Base-by-base conservation (phyloP, 2,329 filamentous ascomycete species). In the Gyromitra esculenta region DNA sequence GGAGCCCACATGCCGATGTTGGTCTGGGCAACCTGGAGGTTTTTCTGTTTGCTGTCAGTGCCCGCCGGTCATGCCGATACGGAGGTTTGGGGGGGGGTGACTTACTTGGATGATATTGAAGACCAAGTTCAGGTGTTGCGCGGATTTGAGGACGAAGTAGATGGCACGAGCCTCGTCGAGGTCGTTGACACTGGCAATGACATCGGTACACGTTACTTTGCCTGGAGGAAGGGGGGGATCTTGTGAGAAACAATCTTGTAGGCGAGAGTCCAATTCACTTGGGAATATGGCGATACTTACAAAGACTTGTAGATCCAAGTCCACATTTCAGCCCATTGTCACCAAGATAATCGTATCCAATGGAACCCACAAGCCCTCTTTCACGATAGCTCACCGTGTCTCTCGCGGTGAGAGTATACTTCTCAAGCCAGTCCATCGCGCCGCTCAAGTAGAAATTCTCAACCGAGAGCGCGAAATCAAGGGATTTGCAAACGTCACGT, bases 291-390 rank as follows among this genome's bases (percentile, higher is more conserved):
- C n/a, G 35, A 13, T 4, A 39, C n/a, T 64, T 41, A 71, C 72
- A 77, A 21, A 75, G 66, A 56, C 63, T 66, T 8, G 65, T 50
- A 13, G 71, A 72, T n/a, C 67, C 76, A 56, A 77, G 56, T 6
- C 69, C 72, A 52, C 77, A 79, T 59, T 60, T 75, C 6, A 66
- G 59, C 5, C 57, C 67, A 21, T 18, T 66, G 11, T 78, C 62
- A 5, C 77, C 77, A 31, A 79, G 71, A 37, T 71, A 77, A 52
- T 79, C 72, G 35, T 75, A 77, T 4, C 75, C 77, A 43, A 79
- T 77, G 15, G 75, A 69, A 8, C 68, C 50, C 1, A 75, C n/a
- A n/a, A 79, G 18, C 13, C 77, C 77, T 7, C 63, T 67, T 21
- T 64, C 41, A 31, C 62, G 64, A 65, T 63, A 79, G 45, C 60